Conservation (phyloP, 495 filamentous ascomycete species). For the Evernia prunastri region DNA sequence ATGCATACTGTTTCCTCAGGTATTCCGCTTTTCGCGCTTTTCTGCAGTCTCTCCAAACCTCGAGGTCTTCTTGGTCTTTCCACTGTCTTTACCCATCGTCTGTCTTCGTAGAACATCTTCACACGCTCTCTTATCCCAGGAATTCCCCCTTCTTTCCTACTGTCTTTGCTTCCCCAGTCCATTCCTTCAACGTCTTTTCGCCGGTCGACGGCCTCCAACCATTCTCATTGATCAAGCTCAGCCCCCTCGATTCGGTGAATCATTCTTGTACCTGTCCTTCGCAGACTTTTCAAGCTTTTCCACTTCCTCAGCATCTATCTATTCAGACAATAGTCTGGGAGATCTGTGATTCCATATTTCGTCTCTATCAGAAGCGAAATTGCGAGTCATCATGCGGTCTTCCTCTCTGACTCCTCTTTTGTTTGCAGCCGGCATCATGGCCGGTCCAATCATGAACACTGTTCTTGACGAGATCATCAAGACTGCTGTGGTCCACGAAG, state of each 20-base stretch:
- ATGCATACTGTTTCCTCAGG: background rate
- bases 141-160: background rate
- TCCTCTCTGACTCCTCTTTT: constrained; percentile 55
- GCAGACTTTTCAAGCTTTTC: background rate
- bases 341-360: background rate
- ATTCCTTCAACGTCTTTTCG: constrained; percentile 5
- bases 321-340: background rate
- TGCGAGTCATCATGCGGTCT: constrained; percentile 56
- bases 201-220: constrained; percentile 3
- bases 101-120: background rate
- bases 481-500: constrained; percentile 57
- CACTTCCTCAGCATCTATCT: background rate
- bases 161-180: constrained; percentile 2
- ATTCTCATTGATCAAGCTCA: background rate
- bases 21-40: background rate
- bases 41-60: background rate
- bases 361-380: background rate
- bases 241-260: background rate
- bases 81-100: background rate
- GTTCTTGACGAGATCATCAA: constrained; percentile 47
- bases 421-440: constrained; percentile 55
- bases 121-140: background rate
- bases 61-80: background rate
- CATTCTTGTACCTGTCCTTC: background rate
- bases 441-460: constrained; percentile 47